These are phyloP conservation scores for Gossypium lobatum DNA, from an alignment of 441 rosid genomes.

Conservation along the genomic window DNA sequence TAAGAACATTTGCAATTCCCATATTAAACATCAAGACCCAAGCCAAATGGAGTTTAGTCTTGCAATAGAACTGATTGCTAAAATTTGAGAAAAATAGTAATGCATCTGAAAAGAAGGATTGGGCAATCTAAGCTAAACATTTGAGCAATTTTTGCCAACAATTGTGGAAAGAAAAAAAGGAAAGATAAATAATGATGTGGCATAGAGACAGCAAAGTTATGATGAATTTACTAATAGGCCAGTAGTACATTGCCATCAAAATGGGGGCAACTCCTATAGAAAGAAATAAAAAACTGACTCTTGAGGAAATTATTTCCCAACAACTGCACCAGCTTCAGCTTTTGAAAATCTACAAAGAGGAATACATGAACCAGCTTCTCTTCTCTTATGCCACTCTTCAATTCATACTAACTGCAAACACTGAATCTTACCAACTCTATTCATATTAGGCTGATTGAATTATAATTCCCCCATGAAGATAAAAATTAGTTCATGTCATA, in stretches of 20 bases:
- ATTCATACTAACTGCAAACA: background rate
- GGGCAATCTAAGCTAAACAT: background rate
- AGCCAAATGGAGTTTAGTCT: background rate
- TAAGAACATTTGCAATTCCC: background rate
- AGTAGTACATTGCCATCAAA: background rate
- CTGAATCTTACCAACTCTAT: background rate
- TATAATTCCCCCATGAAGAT: background rate
- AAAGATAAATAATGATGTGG: background rate
- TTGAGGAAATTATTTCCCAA: conserved; percentile 1
- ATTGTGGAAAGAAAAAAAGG: background rate
- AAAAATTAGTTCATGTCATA: background rate
- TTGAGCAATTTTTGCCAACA: background rate
- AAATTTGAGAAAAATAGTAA: background rate
- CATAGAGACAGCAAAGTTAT: background rate
- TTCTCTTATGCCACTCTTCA: background rate
- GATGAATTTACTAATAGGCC: background rate
- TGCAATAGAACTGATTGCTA: background rate
- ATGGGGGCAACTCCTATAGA: background rate
- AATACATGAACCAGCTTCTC: background rate
- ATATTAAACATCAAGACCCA: background rate
- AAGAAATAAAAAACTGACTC: background rate
- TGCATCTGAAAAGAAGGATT: background rate
- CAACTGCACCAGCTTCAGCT: background rate
- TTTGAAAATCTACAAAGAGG: background rate
- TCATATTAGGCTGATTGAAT: background rate